Evolutionary conservation across 352 stramenopile species (phyloP), one percentile per base, ranked within the genome.

Genomic region (Phytophthora tubulina): DNA sequence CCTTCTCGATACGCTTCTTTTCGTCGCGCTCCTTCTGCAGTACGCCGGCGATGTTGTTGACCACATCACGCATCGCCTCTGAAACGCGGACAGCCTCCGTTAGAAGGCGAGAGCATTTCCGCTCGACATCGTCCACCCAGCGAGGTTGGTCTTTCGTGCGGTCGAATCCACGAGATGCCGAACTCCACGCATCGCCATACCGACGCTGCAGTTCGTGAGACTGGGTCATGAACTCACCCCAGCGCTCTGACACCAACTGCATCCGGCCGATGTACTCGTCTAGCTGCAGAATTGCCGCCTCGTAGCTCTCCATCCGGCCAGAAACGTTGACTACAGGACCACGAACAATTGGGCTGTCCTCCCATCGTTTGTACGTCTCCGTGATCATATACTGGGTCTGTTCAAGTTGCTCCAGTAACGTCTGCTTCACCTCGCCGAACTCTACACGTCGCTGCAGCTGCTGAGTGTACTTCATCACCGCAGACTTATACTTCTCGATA

Each of bases 371-470:
- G 70, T 90, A 89, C 27, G 85, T 91, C 60, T 86, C 82, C 17
- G 79, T 80, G 48, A 94, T 88, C 85, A 94, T 92, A 61, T 77
- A 88, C 71, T 93, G 87, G 0, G 87, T 94, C 51, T 94, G 80
- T 38, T 93, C 81, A 2, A 94, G 72, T 71, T 94, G 87, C 44
- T 88, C 80, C 42, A 94, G 44, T 21, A 93, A 67, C 55, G 83
- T 91, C 48, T 94, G 78, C 72, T 94, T 92, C 32, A 89, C 85
- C 50, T 92, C 85, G 14, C 70, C 72, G 55, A 94, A 82, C 7
- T 81, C 87, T 8, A 81, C 75, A 32, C 80, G 79, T 15, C 77
- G 79, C 60, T 89, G 63, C 2, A 91, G 55, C 38, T 91, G 78
- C 57, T 92, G 84, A 3, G 82, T 72, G 27, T 79, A 72, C 42